Conservation (phyloP, 768 basidiomycete genomes). For the Collybia mongolica region DNA sequence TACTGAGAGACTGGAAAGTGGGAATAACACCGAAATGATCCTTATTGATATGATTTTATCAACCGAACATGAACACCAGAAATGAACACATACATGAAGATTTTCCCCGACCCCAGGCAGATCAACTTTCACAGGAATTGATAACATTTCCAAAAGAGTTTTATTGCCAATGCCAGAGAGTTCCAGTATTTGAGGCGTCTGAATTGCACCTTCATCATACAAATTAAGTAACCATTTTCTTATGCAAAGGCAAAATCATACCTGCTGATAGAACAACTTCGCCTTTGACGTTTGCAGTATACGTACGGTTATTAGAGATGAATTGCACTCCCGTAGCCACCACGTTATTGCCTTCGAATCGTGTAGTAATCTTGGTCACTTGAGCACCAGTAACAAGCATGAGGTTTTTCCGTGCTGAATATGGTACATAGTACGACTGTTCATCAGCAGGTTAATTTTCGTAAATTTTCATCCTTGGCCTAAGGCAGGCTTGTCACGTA, state of each 20-base stretch:
- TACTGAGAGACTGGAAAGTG: neutral
- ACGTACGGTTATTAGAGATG: neutral
- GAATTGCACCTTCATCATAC: neutral
- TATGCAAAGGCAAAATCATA: too few relatives aligned
- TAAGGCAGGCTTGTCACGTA: too few relatives aligned
- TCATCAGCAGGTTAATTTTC: too few relatives aligned
- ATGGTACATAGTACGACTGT: conserved; percentile 19
- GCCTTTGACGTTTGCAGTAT: neutral
- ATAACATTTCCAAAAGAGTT: neutral
- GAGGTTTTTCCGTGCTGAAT: conserved; percentile 21
- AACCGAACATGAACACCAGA: too few relatives aligned
- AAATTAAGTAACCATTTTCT: too few relatives aligned
- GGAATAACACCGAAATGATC: conserved; percentile 3
- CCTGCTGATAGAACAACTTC: neutral
- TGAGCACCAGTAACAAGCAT: conserved; percentile 19
- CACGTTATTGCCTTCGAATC: neutral
- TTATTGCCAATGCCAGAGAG: conserved; percentile 2
- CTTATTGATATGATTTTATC: neutral
- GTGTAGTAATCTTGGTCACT: conserved; percentile 4
- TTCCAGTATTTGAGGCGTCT: conserved; percentile 3
- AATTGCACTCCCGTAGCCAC: neutral
- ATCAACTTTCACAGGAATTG: neutral
- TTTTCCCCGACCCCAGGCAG: conserved; percentile 9
- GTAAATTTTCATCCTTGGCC: too few relatives aligned
- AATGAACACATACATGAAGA: neutral